phyloP scores from a whole-genome alignment of 192 early-diverging fungal genomes.

The Gigaspora rosea region DNA sequence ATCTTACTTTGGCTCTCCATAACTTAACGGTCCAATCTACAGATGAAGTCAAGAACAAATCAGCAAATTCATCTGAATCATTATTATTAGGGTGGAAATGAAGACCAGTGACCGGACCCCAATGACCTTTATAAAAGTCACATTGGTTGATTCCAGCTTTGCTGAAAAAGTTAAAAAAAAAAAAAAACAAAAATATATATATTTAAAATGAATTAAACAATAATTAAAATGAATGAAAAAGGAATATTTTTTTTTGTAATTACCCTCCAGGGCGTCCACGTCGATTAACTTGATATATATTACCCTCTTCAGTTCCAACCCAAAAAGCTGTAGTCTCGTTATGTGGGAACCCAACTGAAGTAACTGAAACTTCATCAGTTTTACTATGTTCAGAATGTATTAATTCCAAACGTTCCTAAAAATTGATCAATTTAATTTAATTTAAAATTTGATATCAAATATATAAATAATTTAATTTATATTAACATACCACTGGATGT shows the following conservation, averaged over 20 bases:
- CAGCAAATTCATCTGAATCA: constrained; percentile 83
- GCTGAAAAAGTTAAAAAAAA: constrained; percentile 41
- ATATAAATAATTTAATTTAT: too few relatives aligned
- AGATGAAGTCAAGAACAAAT: constrained; percentile 88
- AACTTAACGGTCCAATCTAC: constrained; percentile 98
- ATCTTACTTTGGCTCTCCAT: constrained; percentile 75
- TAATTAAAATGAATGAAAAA: not conserved
- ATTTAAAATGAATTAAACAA: not conserved
- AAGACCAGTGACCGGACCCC: constrained; percentile 84
- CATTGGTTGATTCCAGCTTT: constrained; percentile 93
- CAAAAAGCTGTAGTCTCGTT: constrained; percentile 92
- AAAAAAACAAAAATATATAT: not conserved
- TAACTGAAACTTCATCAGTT: constrained; percentile 93
- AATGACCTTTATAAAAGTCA: constrained; percentile 87
- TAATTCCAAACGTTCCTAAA: constrained; percentile 77
- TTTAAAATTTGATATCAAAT: not conserved
- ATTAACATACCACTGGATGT: constrained; percentile 71
- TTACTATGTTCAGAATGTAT: constrained; percentile 71
- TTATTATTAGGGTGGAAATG: constrained; percentile 83
- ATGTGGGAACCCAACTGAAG: constrained; percentile 86
- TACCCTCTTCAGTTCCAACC: constrained; percentile 96
- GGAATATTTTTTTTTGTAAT: not conserved
- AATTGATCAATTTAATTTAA: not conserved
- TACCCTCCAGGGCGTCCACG: constrained; percentile 93
- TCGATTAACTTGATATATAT: constrained; percentile 91